A percentile compares a stretch with the other conserved stretches of the same genome.
Conservation (phyloP, 768 basidiomycete genomes). For the Botryobasidium botryosum region DNA sequence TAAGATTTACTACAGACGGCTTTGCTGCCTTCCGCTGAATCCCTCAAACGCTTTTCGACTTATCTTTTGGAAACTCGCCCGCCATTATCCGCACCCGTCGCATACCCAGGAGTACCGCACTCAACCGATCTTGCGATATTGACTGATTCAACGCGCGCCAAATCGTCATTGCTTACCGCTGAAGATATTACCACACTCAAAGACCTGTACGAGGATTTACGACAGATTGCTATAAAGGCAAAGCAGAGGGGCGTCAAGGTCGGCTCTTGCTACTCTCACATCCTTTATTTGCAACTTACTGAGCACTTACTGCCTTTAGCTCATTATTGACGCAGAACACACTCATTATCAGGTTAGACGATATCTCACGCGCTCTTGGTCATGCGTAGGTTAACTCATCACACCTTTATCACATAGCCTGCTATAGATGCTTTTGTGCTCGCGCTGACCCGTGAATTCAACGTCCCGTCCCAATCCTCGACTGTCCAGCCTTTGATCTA, state of each 20-base stretch:
- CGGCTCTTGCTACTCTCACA: not conserved
- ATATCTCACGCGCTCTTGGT: not conserved
- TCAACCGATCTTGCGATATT: conserved; percentile 34
- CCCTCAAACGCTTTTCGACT: conserved; percentile 45
- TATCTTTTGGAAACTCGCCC: conserved; percentile 25
- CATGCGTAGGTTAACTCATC: not conserved
- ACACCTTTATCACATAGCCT: conserved; percentile 27
- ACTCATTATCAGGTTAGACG: conserved; percentile 28
- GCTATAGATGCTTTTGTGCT: conserved; percentile 70
- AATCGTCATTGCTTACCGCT: conserved; percentile 22
- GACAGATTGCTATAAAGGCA: conserved; percentile 46
- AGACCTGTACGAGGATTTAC: conserved; percentile 44
- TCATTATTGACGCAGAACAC: conserved; percentile 79
- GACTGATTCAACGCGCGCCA: not conserved
- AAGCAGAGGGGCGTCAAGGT: conserved; percentile 19
- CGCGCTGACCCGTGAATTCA: conserved; percentile 62
- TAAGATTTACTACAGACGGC: conserved; percentile 34
- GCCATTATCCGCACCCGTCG: conserved; percentile 21
- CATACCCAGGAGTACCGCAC: conserved; percentile 54
- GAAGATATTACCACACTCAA: conserved; percentile 44
- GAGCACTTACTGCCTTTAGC: conserved; percentile 6
- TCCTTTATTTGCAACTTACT: not conserved
- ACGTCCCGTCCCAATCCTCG: conserved; percentile 23
- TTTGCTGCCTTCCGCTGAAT: conserved; percentile 41
- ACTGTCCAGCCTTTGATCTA: conserved; percentile 56